These are phyloP conservation scores for Syzygium syzygioides DNA, from an alignment of 441 rosid species.

Conservation along the genomic window DNA sequence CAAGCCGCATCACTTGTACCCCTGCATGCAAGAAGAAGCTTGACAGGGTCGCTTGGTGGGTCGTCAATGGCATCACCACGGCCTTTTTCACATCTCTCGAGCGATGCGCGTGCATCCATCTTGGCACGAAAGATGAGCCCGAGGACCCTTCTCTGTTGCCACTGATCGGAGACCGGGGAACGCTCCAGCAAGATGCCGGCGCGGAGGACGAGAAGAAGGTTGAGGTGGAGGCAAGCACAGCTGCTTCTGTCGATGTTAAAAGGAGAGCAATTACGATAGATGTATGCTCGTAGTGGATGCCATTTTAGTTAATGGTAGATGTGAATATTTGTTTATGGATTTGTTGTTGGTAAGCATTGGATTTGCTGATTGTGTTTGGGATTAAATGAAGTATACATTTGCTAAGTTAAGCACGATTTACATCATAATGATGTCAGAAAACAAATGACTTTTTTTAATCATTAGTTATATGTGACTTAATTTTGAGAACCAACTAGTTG, in stretches of 20 bases:
- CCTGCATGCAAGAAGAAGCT: conserved; percentile 14
- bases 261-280: not conserved
- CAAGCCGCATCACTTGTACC: not conserved
- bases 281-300: not conserved
- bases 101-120: conserved; percentile 21
- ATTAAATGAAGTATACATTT: not conserved
- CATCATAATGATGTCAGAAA: not conserved
- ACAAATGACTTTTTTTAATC: not conserved
- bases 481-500: not conserved
- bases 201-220: not conserved
- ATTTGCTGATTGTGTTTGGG: not conserved
- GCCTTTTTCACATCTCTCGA: conserved; percentile 34
- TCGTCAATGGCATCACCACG: conserved; percentile 17
- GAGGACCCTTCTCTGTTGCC: conserved; percentile 3
- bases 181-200: not conserved
- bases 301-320: not conserved
- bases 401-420: not conserved
- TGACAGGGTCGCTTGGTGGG: conserved; percentile 13
- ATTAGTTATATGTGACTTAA: not conserved
- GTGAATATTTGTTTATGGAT: not conserved
- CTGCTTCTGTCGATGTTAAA: not conserved
- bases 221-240: not conserved
- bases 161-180: not conserved
- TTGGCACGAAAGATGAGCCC: conserved; percentile 26
- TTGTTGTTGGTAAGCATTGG: not conserved